A percentile compares a stretch with the other conserved stretches of the same genome.
Conservation (phyloP, 331 rosid genomes). For the Prunus yedoensis region DNA sequence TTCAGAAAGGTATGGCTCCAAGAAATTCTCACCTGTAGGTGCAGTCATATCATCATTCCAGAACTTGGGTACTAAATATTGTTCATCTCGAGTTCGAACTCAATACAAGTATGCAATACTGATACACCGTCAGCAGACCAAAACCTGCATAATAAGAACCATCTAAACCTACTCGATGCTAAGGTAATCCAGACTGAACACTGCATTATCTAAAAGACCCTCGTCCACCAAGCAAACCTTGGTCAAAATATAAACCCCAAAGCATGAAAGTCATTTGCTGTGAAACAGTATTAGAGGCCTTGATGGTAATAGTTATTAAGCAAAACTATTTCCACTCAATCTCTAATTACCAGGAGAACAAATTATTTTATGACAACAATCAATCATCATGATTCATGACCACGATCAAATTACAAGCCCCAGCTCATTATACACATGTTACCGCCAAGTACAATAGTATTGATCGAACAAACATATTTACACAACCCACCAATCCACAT, state of each 20-base stretch:
- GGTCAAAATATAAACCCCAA: not conserved
- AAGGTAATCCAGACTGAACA: conserved; percentile 24
- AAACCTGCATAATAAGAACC: conserved; percentile 65
- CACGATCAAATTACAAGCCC: not conserved
- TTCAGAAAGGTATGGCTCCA: conserved; percentile 17
- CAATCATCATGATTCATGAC: not conserved
- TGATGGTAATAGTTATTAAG: not conserved
- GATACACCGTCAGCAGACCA: conserved; percentile 44
- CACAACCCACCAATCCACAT: not conserved
- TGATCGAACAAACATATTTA: not conserved
- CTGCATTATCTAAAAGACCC: conserved; percentile 24
- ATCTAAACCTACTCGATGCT: conserved; percentile 56
- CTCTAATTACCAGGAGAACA: not conserved
- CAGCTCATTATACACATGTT: not conserved
- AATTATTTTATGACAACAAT: not conserved
- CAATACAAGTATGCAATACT: conserved; percentile 24
- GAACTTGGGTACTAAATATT: conserved; percentile 10
- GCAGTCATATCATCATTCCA: conserved; percentile 25
- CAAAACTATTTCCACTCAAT: not conserved
- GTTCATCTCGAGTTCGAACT: conserved; percentile 31
- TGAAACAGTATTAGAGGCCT: not conserved
- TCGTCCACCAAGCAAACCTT: not conserved
- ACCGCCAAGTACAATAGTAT: not conserved
- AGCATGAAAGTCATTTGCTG: not conserved
- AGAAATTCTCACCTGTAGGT: conserved; percentile 46